A percentile compares a stretch with the other conserved stretches of the same genome.
Conservation (phyloP, 1,284 basidiomycete genomes). For the Pterulicium gracile region DNA sequence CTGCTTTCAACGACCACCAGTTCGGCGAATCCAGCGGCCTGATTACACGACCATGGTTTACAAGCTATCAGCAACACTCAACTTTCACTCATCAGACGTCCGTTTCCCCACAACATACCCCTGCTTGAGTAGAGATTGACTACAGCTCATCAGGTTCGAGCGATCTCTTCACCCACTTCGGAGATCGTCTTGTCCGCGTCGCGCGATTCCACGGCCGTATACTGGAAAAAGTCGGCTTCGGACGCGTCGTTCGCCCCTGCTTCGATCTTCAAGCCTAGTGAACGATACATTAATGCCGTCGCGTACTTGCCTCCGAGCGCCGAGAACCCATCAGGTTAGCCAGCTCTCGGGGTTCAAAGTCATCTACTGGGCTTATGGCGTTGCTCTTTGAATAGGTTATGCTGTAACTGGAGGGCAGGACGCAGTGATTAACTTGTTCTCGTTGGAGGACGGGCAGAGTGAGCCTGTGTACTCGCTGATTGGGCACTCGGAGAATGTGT, state of each 20-base stretch:
- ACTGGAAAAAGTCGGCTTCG: slow-evolving; percentile 58
- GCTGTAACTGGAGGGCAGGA: slow-evolving; percentile 81
- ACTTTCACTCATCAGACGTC: slow-evolving; percentile 65
- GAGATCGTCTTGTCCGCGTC: slow-evolving; percentile 79
- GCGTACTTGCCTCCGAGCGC: slow-evolving; percentile 59
- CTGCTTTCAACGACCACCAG: slow-evolving; percentile 11
- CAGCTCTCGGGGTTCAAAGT: slow-evolving; percentile 10
- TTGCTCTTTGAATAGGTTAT: slow-evolving; percentile 45
- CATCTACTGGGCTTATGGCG: slow-evolving; percentile 7
- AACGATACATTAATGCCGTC: slow-evolving; percentile 76
- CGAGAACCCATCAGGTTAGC: slow-evolving; percentile 59
- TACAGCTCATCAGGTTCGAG: slow-evolving; percentile 52
- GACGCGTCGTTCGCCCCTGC: slow-evolving; percentile 40
- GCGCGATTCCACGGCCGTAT: slow-evolving; percentile 81
- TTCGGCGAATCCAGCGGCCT: slow-evolving; percentile 9
- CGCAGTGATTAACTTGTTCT: slow-evolving; percentile 73
- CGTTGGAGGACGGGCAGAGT: slow-evolving; percentile 43
- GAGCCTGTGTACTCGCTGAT: slow-evolving; percentile 74
- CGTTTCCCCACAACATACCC: slow-evolving; percentile 19
- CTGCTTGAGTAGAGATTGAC: slow-evolving; percentile 11
- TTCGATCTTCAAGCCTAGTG: slow-evolving; percentile 53
- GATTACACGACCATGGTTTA: slow-evolving; percentile 47
- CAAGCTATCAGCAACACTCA: slow-evolving; percentile 73
- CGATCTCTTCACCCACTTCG: slow-evolving; percentile 56
- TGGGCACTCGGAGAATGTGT: slow-evolving; percentile 89